A percentile compares a stretch with the other conserved stretches of the same genome.
These are phyloP conservation scores for Wallacemonas collosoma DNA, from an alignment of 208 protist species.

Conservation along the genomic window DNA sequence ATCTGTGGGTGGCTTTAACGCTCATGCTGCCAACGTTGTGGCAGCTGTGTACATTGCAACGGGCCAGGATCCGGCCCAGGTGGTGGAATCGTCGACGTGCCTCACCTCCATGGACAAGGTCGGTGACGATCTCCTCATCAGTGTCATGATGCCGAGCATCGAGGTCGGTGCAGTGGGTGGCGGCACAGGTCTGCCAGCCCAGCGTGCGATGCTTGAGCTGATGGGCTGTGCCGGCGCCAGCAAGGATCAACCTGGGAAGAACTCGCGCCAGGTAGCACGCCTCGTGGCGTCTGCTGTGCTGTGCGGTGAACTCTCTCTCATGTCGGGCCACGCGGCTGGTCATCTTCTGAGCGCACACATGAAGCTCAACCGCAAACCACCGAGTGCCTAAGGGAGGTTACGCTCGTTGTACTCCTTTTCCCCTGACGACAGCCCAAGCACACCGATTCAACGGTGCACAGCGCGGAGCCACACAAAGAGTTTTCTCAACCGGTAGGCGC, in stretches of 20 bases:
- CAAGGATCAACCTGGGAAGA: constrained; percentile 80
- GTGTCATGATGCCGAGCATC: constrained; percentile 97
- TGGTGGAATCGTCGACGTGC: constrained; percentile 97
- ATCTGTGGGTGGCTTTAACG: constrained; percentile 97
- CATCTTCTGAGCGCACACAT: constrained; percentile 92
- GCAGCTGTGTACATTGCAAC: constrained; percentile 97
- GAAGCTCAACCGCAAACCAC: constrained; percentile 91
- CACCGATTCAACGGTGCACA: too few relatives aligned
- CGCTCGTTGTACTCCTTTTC: not conserved
- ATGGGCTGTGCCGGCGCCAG: constrained; percentile 91
- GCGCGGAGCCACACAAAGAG: too few relatives aligned
- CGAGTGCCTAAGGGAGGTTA: constrained; percentile 8
- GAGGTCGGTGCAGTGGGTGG: constrained; percentile 99
- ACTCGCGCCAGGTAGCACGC: constrained; percentile 92
- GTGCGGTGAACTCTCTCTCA: constrained; percentile 97
- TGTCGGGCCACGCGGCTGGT: constrained; percentile 91
- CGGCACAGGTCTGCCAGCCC: constrained; percentile 95
- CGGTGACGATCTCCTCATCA: constrained; percentile 94
- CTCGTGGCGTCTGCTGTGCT: constrained; percentile 94
- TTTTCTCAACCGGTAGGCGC: too few relatives aligned
- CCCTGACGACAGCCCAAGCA: not conserved
- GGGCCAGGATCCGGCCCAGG: constrained; percentile 98
- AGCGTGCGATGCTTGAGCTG: constrained; percentile 94
- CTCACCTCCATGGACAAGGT: constrained; percentile 96
- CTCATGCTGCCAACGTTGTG: constrained; percentile 98